Conservation (phyloP, 768 basidiomycete genomes). For the Boletus bicolor region DNA sequence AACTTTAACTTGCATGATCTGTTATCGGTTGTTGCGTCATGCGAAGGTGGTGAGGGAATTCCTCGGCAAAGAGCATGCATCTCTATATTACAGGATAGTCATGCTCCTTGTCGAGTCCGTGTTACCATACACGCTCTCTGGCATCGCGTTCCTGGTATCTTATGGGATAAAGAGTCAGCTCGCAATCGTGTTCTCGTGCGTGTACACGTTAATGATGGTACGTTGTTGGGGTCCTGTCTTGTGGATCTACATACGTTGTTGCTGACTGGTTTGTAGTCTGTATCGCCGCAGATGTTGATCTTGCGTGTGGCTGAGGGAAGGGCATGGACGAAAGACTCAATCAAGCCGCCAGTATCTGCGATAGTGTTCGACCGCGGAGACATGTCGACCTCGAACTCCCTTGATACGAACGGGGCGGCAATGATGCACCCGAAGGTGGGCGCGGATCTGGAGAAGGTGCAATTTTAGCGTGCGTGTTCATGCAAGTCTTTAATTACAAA, state of each 20-base stretch:
- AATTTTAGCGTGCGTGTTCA: too few species aligned
- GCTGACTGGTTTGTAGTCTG: slow-evolving; percentile 3
- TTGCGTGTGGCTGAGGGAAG: slow-evolving; percentile 9
- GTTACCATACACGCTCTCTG: slow-evolving; percentile 12
- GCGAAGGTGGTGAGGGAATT: not conserved
- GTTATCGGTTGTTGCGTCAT: slow-evolving; percentile 1
- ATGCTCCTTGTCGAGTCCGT: slow-evolving; percentile 12
- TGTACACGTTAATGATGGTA: slow-evolving; percentile 14
- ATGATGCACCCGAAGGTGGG: too few species aligned
- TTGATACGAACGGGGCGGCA: too few species aligned
- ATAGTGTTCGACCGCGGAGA: not conserved
- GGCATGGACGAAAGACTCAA: slow-evolving; percentile 7
- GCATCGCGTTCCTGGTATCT: slow-evolving; percentile 11
- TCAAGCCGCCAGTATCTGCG: not conserved
- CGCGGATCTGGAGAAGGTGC: too few species aligned
- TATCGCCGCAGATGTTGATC: slow-evolving; percentile 17
- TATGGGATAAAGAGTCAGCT: not conserved
- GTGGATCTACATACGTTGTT: not conserved
- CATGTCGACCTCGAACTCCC: too few species aligned
- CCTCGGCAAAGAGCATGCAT: not conserved
- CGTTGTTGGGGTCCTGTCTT: not conserved
- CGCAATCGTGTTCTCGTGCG: not conserved
- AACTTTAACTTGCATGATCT: slow-evolving; percentile 9
- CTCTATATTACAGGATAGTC: not conserved
- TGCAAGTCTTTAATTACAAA: too few species aligned